Percentiles rank a stretch among this genome's conserved stretches.
These are phyloP conservation scores for Lactarius akahatsu DNA, from an alignment of 768 basidiomycete genomes.

Conservation along the genomic window DNA sequence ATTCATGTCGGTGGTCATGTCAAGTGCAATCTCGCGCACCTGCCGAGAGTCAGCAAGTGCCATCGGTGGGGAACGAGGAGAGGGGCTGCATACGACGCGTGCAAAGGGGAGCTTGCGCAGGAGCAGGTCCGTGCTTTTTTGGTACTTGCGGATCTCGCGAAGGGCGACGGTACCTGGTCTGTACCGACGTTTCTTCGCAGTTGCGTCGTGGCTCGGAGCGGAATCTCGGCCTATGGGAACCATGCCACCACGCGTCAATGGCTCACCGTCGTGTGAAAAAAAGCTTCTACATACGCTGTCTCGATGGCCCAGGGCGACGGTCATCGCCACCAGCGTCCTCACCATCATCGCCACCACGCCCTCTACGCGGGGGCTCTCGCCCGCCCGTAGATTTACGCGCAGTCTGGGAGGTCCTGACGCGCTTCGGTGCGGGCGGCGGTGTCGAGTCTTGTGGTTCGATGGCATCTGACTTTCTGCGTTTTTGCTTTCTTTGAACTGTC, in stretches of 20 bases:
- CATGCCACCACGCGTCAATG: conserved; percentile 13
- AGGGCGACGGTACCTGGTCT: conserved; percentile 89
- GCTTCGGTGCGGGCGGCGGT: conserved; percentile 44
- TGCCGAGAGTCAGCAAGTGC: conserved; percentile 35
- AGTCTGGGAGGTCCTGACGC: conserved; percentile 46
- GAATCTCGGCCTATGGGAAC: conserved; percentile 9
- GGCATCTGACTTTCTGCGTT: conserved; percentile 35
- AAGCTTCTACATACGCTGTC: conserved; percentile 19
- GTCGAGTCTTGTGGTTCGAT: conserved; percentile 42
- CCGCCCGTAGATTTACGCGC: conserved; percentile 85
- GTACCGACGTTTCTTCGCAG: conserved; percentile 51
- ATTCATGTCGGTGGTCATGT: conserved; percentile 80
- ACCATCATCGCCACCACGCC: background rate
- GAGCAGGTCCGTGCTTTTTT: conserved; percentile 88
- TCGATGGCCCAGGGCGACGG: conserved; percentile 22
- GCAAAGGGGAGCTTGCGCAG: conserved; percentile 89
- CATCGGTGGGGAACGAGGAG: background rate
- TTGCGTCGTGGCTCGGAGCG: conserved; percentile 38
- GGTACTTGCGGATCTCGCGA: conserved; percentile 91
- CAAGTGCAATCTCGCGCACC: conserved; percentile 94
- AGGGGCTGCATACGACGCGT: conserved; percentile 65
- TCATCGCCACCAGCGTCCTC: conserved; percentile 6
- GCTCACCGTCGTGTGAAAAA: background rate
- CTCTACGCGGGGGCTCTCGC: conserved; percentile 19
- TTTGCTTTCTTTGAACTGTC: conserved; percentile 61